Evolutionary conservation across 1,284 basidiomycete species (phyloP).

Genomic region (Moesziomyces parantarcticus): DNA sequence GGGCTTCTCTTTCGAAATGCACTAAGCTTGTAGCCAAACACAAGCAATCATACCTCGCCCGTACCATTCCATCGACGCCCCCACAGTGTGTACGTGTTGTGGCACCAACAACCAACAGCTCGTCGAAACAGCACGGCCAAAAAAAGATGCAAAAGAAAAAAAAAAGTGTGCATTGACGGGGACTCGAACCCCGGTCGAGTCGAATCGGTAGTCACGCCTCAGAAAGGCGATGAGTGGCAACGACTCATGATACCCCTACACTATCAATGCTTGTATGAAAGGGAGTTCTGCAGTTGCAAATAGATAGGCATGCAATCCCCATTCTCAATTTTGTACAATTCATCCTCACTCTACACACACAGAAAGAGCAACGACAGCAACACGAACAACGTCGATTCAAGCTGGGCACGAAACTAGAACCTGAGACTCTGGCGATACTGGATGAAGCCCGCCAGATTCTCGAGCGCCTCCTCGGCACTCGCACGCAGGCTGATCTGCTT

Average conservation of each 20-base stretch:
- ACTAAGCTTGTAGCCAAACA: too few species aligned
- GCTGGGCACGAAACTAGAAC: background rate
- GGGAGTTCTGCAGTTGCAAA: too few species aligned
- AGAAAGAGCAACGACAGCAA: background rate
- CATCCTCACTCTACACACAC: slow-evolving; percentile 1
- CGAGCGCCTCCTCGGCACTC: slow-evolving; percentile 72
- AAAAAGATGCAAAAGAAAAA: slow-evolving; percentile 2
- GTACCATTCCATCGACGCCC: too few species aligned
- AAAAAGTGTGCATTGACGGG: slow-evolving; percentile 52
- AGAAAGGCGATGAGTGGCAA: slow-evolving; percentile 29
- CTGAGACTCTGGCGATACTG: slow-evolving; percentile 74
- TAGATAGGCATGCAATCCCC: too few species aligned
- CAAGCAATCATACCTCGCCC: too few species aligned
- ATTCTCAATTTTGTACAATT: too few species aligned
- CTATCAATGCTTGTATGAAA: slow-evolving; percentile 33
- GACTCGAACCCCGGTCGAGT: slow-evolving; percentile 58
- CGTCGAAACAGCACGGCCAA: background rate
- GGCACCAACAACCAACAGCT: background rate
- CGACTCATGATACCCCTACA: slow-evolving; percentile 51
- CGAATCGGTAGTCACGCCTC: slow-evolving; percentile 30
- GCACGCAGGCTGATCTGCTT: slow-evolving; percentile 69
- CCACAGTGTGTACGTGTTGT: too few species aligned
- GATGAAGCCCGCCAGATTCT: slow-evolving; percentile 89
- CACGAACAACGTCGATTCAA: too few species aligned
- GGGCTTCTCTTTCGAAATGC: slow-evolving; percentile 50